phyloP scores from a whole-genome alignment of 352 stramenopile species.

The Phytophthora pini region DNA sequence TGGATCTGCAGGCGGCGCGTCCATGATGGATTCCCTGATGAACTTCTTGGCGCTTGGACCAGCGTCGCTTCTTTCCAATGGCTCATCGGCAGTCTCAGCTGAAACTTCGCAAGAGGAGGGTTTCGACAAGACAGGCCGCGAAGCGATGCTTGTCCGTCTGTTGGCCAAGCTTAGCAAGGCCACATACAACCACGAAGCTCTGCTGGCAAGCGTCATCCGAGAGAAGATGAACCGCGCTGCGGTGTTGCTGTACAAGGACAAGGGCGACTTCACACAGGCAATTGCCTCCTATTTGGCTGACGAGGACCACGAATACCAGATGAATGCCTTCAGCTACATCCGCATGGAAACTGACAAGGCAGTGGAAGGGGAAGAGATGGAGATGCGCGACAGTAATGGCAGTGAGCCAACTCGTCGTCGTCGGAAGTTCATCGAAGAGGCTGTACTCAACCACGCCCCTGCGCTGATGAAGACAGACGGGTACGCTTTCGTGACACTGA shows the following conservation, averaged over 20 bases:
- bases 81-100: conserved; percentile 43
- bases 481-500: conserved; percentile 88
- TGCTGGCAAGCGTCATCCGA: conserved; percentile 73
- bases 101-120: conserved; percentile 80
- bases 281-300: conserved; percentile 87
- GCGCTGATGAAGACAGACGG: conserved; percentile 91
- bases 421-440: conserved; percentile 79
- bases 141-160: conserved; percentile 86
- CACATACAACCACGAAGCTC: conserved; percentile 76
- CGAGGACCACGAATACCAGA: conserved; percentile 80
- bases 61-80: conserved; percentile 61
- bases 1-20: conserved; percentile 47
- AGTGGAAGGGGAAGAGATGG: conserved; percentile 47
- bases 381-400: conserved; percentile 46
- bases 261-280: conserved; percentile 70
- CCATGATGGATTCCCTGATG: conserved; percentile 91
- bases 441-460: conserved; percentile 73
- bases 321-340: conserved; percentile 89
- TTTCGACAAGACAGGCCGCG: conserved; percentile 81
- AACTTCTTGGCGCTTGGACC: conserved; percentile 86
- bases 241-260: conserved; percentile 85
- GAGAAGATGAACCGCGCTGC: conserved; percentile 87
- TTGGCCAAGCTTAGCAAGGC: conserved; percentile 87
- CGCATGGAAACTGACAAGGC: conserved; percentile 64
- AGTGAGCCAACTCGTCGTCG: conserved; percentile 43